Evolutionary conservation across 2,329 filamentous ascomycete species (phyloP).

Genomic region (Chrysosporium queenslandicum): DNA sequence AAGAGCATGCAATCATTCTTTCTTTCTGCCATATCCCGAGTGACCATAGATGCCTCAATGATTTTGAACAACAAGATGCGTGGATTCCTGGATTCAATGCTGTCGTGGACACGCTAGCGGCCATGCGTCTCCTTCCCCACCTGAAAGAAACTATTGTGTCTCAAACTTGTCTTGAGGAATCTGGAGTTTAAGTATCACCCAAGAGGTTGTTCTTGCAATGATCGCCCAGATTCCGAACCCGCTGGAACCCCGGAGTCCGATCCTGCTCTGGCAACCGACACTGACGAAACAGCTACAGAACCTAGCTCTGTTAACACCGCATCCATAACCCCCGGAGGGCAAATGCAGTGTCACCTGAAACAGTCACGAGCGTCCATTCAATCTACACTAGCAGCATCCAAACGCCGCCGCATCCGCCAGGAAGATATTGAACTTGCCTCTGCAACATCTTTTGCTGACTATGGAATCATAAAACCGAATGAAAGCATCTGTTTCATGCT

Average conservation of each 20-base stretch:
- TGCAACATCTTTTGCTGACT: too few relatives aligned
- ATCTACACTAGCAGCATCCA: constrained; percentile 1
- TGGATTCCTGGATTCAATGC: background rate
- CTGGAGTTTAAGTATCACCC: background rate
- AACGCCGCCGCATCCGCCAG: background rate
- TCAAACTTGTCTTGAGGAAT: background rate
- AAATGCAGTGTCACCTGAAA: background rate
- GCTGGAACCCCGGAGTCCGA: background rate
- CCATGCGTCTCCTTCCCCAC: background rate
- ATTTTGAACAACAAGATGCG: background rate
- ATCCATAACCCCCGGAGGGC: background rate
- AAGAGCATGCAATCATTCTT: background rate
- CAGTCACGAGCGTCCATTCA: background rate
- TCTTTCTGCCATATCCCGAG: constrained; percentile 4
- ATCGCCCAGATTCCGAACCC: background rate
- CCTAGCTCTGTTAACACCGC: background rate
- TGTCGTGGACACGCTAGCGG: background rate
- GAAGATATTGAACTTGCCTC: background rate
- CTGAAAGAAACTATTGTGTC: background rate
- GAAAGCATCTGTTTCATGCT: too few relatives aligned
- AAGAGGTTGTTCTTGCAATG: background rate
- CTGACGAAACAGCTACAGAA: background rate
- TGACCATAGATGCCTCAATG: background rate
- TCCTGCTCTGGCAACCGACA: background rate
- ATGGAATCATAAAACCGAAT: too few relatives aligned